phyloP scores from a whole-genome alignment of 768 basidiomycete species.

The Leccinum variicolor region DNA sequence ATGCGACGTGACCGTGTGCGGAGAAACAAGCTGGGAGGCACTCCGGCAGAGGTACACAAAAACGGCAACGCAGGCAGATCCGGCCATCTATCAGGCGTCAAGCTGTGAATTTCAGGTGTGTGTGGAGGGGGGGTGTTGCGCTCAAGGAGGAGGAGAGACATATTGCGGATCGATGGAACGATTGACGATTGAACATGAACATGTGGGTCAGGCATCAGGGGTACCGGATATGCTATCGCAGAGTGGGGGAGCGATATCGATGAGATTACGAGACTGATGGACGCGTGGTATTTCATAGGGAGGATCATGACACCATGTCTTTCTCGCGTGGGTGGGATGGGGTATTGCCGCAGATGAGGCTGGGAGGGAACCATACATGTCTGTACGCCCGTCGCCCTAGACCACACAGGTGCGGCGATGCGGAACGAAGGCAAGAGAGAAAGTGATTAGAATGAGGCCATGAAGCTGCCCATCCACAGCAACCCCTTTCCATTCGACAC shows the following conservation, averaged over 20 bases:
- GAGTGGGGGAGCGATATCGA: conserved; percentile 16
- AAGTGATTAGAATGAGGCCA: not conserved
- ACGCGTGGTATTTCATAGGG: not conserved
- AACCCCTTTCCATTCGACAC: conserved; percentile 18
- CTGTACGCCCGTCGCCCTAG: conserved; percentile 9
- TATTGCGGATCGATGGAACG: conserved; percentile 14
- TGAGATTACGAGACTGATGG: conserved; percentile 12
- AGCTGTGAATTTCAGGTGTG: conserved; percentile 6
- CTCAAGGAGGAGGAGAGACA: conserved; percentile 10
- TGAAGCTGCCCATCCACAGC: conserved; percentile 14
- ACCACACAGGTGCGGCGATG: conserved; percentile 12
- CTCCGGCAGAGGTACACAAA: conserved; percentile 6
- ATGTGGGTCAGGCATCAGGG: not conserved
- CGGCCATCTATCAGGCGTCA: conserved; percentile 4
- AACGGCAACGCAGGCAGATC: conserved; percentile 3
- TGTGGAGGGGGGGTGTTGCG: not conserved
- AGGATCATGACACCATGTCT: conserved; percentile 10
- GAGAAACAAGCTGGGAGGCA: not conserved
- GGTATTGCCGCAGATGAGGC: not conserved
- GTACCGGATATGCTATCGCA: not conserved
- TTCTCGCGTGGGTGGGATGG: conserved; percentile 4
- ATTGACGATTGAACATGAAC: not conserved
- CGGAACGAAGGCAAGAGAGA: conserved; percentile 11
- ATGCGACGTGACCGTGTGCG: not conserved
- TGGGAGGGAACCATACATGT: not conserved